phyloP scores from a whole-genome alignment of 805 yeast genomes.

The Ogataea siamensis region DNA sequence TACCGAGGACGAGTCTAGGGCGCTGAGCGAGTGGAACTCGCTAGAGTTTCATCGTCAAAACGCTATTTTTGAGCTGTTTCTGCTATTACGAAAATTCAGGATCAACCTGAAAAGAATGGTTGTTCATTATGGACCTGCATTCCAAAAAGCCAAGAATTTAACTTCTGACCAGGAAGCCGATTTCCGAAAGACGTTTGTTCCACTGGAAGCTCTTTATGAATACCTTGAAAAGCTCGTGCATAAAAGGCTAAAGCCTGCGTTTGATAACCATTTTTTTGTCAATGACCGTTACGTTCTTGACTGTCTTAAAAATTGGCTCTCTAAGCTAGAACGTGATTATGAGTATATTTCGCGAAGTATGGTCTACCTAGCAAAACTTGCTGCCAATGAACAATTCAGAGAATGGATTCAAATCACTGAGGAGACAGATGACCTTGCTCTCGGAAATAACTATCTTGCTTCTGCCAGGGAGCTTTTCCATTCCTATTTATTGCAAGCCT shows the following conservation, averaged over 20 bases:
- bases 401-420: slow-evolving; percentile 25
- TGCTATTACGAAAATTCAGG: slow-evolving; percentile 26
- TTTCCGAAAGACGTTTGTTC: slow-evolving; percentile 31
- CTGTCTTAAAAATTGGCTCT: slow-evolving; percentile 26
- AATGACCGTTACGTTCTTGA: slow-evolving; percentile 29
- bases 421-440: slow-evolving; percentile 19
- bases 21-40: slow-evolving; percentile 26
- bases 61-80: slow-evolving; percentile 30
- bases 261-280: slow-evolving; percentile 30
- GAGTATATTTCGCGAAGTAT: slow-evolving; percentile 30
- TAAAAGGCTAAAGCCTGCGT: slow-evolving; percentile 27
- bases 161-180: slow-evolving; percentile 21
- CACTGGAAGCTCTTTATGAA: slow-evolving; percentile 24
- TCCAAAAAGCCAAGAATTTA: slow-evolving; percentile 20
- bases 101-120: slow-evolving; percentile 30
- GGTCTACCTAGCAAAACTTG: slow-evolving; percentile 30
- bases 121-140: slow-evolving; percentile 28
- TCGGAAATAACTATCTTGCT: slow-evolving; percentile 27
- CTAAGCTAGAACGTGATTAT: slow-evolving; percentile 27
- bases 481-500: slow-evolving; percentile 31
- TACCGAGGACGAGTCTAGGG: slow-evolving; percentile 23
- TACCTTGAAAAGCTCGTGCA: slow-evolving; percentile 28
- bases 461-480: slow-evolving; percentile 30
- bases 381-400: slow-evolving; percentile 26
- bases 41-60: slow-evolving; percentile 31